Evolutionary conservation across 2,329 filamentous ascomycete genomes (phyloP).

Genomic region (Ustulina deusta): DNA sequence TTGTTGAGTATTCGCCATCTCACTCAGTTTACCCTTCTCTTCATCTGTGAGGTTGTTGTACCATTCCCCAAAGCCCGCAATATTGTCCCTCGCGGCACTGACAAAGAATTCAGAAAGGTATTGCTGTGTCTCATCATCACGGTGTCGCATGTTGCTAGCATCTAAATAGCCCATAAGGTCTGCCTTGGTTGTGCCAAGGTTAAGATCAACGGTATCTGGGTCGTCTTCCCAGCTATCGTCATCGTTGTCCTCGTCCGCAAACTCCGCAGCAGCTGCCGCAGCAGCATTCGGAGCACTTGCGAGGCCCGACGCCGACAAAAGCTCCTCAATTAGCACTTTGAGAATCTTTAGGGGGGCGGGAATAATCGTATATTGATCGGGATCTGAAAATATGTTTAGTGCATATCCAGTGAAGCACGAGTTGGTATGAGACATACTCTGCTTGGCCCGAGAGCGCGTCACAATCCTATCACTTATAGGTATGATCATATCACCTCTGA

Average conservation of each 20-base stretch:
- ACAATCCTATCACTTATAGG: conserved; percentile 85
- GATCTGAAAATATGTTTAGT: conserved; percentile 66
- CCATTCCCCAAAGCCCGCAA: conserved; percentile 68
- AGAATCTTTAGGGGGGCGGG: conserved; percentile 93
- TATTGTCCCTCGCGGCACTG: conserved; percentile 66
- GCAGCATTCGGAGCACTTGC: conserved; percentile 70
- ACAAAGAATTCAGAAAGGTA: conserved; percentile 88
- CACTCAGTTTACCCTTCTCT: conserved; percentile 68
- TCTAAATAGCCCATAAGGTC: conserved; percentile 85
- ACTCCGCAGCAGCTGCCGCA: conserved; percentile 68
- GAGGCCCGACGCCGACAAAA: conserved; percentile 81
- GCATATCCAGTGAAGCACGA: conserved; percentile 33
- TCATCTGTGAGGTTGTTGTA: conserved; percentile 66
- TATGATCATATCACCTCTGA: conserved; percentile 92
- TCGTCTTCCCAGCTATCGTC: conserved; percentile 94
- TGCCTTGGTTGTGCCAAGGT: conserved; percentile 72
- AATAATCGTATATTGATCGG: conserved; percentile 89
- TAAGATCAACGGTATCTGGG: conserved; percentile 80
- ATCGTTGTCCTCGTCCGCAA: conserved; percentile 72
- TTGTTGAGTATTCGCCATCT: conserved; percentile 57
- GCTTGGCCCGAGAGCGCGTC: conserved; percentile 89
- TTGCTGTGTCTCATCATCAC: conserved; percentile 90
- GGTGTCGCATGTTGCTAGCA: conserved; percentile 69
- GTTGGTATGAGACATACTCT: conserved; percentile 66
- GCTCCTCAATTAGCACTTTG: conserved; percentile 94